A percentile compares a stretch with the other conserved stretches of the same genome.
These are phyloP conservation scores for Periconia sp. DNA, from an alignment of 2,329 filamentous ascomycete genomes.

Conservation along the genomic window DNA sequence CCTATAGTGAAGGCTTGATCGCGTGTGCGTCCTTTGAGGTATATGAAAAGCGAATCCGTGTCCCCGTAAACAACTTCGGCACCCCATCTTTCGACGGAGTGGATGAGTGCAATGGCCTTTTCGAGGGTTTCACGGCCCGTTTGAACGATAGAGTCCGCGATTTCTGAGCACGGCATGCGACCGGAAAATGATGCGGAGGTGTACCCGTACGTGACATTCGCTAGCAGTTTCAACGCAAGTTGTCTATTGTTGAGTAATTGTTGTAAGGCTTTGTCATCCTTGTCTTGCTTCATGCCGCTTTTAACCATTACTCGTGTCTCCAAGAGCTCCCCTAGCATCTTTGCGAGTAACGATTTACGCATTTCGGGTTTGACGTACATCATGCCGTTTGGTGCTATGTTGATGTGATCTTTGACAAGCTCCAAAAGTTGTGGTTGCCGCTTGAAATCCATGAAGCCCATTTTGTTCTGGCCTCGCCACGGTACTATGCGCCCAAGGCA, in stretches of 20 bases:
- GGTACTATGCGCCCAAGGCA: conserved; percentile 82
- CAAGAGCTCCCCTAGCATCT: conserved; percentile 94
- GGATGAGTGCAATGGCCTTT: conserved; percentile 88
- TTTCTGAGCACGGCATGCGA: conserved; percentile 96
- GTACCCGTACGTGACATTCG: conserved; percentile 99
- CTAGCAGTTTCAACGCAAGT: conserved; percentile 89
- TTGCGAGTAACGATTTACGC: conserved; percentile 86
- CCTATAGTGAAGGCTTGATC: conserved; percentile 92
- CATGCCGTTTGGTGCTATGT: conserved; percentile 93
- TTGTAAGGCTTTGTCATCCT: conserved; percentile 82
- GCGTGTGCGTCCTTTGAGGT: conserved; percentile 81
- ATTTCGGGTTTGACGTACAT: conserved; percentile 88
- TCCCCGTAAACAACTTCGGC: conserved; percentile 98
- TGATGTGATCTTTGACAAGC: conserved; percentile 81
- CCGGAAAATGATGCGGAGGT: conserved; percentile 96
- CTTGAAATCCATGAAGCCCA: conserved; percentile 89
- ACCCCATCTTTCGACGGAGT: conserved; percentile 82
- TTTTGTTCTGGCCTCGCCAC: conserved; percentile 91
- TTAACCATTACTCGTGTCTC: conserved; percentile 98
- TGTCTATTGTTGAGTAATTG: conserved; percentile 91
- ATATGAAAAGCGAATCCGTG: conserved; percentile 91
- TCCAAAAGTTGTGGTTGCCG: conserved; percentile 74
- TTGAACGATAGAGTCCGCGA: conserved; percentile 97
- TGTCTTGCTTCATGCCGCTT: conserved; percentile 91
- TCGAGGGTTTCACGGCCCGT: conserved; percentile 93